phyloP scores from a whole-genome alignment of 495 filamentous ascomycete species.

The Penicillium diatomitis region DNA sequence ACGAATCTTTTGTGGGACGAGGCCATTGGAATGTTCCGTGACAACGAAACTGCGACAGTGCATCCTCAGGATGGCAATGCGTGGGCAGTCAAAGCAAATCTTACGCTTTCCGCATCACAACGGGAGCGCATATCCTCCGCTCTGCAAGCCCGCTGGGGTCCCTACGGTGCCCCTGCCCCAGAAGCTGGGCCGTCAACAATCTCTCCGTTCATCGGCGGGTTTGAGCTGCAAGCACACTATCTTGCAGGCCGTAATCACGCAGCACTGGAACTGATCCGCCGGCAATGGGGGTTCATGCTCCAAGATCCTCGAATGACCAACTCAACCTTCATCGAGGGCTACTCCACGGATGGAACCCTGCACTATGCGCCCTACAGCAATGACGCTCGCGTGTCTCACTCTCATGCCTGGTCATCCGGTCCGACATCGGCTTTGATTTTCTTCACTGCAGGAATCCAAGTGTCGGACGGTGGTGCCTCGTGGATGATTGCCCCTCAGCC shows the following conservation, averaged over 20 bases:
- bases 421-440: slow-evolving; percentile 43
- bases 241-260: slow-evolving; percentile 28
- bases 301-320: slow-evolving; percentile 51
- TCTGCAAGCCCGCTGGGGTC: slow-evolving; percentile 41
- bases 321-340: slow-evolving; percentile 52
- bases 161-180: slow-evolving; percentile 45
- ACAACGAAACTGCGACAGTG: slow-evolving; percentile 30
- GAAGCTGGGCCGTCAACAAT: slow-evolving; percentile 44
- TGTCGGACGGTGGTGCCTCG: slow-evolving; percentile 32
- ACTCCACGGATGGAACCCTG: slow-evolving; percentile 41
- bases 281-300: slow-evolving; percentile 52
- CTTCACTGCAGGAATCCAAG: slow-evolving; percentile 42
- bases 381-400: slow-evolving; percentile 44
- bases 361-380: slow-evolving; percentile 49
- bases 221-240: slow-evolving; percentile 48
- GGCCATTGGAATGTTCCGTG: slow-evolving; percentile 15
- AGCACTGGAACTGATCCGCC: slow-evolving; percentile 43
- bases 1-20: slow-evolving; percentile 28
- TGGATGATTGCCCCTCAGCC: slow-evolving; percentile 41
- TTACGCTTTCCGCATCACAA: slow-evolving; percentile 16
- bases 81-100: slow-evolving; percentile 34
- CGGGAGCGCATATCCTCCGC: slow-evolving; percentile 24
- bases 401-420: slow-evolving; percentile 51
- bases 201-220: slow-evolving; percentile 48
- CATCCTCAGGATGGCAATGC: slow-evolving; percentile 42